These are phyloP conservation scores for Chenopodium quinoa DNA, from an alignment of 148 eudicot species.

Conservation along the genomic window DNA sequence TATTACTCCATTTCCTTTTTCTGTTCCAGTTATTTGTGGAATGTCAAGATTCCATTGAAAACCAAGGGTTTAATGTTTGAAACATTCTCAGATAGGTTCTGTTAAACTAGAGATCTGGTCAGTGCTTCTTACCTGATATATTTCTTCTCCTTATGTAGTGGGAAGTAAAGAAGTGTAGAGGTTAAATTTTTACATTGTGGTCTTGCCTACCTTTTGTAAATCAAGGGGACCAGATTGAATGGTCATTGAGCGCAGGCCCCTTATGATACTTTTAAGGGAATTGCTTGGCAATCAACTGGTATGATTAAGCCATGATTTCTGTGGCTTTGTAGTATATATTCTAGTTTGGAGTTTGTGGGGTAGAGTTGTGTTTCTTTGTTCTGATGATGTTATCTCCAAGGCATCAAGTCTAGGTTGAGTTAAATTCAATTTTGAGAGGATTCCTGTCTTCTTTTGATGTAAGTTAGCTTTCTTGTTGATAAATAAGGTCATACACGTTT, in stretches of 20 bases:
- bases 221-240: too few species aligned
- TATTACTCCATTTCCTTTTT: too few species aligned
- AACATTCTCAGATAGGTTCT: too few species aligned
- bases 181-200: not conserved
- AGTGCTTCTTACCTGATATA: too few species aligned
- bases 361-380: not conserved
- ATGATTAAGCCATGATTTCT: not conserved
- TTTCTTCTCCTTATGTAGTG: too few species aligned
- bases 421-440: not conserved
- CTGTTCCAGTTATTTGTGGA: too few species aligned
- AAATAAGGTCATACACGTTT: not conserved
- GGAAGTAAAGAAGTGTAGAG: not conserved
- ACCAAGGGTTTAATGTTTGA: too few species aligned
- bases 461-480: not conserved
- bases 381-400: not conserved
- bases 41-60: too few species aligned
- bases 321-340: not conserved
- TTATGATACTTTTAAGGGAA: not conserved
- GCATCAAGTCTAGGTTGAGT: not conserved
- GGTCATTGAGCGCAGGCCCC: not conserved
- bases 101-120: too few species aligned
- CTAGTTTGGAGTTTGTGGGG: not conserved
- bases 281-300: not conserved
- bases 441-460: not conserved
- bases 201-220: not conserved